These are phyloP conservation scores for Fomitopsis schrenkii DNA, from an alignment of 1,284 basidiomycete genomes.

Conservation along the genomic window DNA sequence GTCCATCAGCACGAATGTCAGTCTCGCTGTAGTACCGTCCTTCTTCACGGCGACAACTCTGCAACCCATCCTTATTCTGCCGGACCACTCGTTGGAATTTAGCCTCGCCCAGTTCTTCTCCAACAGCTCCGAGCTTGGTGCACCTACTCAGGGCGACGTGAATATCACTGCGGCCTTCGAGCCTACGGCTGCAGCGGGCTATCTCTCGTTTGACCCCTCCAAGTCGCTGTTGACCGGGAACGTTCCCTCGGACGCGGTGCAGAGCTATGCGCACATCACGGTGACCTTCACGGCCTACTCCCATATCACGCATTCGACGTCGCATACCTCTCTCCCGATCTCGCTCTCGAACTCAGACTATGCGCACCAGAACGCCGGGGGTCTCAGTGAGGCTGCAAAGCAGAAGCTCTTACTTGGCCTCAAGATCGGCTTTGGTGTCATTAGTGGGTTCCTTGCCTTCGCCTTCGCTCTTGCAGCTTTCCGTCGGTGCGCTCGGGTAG, in stretches of 20 bases:
- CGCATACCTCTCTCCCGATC: conserved; percentile 57
- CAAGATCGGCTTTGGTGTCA: conserved; percentile 54
- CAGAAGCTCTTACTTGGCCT: conserved; percentile 52
- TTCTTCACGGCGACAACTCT: conserved; percentile 60
- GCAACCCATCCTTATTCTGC: conserved; percentile 46
- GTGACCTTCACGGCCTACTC: conserved; percentile 66
- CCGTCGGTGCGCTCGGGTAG: conserved; percentile 49
- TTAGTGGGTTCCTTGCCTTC: conserved; percentile 56
- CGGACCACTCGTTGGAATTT: conserved; percentile 44
- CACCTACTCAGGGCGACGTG: conserved; percentile 32
- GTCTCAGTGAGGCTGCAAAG: conserved; percentile 39
- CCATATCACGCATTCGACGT: conserved; percentile 62
- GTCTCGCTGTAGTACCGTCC: conserved; percentile 62
- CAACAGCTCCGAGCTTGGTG: conserved; percentile 34
- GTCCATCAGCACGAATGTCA: conserved; percentile 55
- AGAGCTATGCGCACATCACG: conserved; percentile 33
- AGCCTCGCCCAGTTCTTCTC: conserved; percentile 50
- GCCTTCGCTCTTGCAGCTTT: conserved; percentile 51
- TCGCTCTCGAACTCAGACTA: conserved; percentile 39
- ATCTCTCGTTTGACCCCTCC: conserved; percentile 45
- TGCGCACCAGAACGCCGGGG: conserved; percentile 24
- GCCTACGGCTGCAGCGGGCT: conserved; percentile 41
- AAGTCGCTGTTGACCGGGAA: conserved; percentile 46
- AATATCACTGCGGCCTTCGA: conserved; percentile 50
- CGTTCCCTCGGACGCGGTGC: conserved; percentile 39